Base-by-base conservation (phyloP, 495 filamentous ascomycete genomes). In the Xylaria acuta region DNA sequence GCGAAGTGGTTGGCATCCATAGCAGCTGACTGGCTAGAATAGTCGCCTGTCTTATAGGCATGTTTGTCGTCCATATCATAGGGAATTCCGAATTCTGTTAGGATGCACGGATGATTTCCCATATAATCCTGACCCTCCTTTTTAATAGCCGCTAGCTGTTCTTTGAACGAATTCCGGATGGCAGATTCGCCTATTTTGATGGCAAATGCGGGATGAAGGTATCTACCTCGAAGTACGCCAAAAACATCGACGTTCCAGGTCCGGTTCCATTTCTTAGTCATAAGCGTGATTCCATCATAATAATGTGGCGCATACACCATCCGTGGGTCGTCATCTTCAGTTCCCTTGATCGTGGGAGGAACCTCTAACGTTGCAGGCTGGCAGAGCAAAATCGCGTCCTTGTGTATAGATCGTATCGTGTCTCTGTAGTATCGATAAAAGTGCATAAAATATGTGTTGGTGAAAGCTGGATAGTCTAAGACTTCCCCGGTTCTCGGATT, bases 231-330 rank as follows among this genome's bases (percentile, higher is more conserved):
- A 54, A 99, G 87, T 16, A 98, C 86, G 2, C 96, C 96, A 69
- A 98, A 90, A 27, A 99, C 94, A 82, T 99, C 96, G 20, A 99
- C 91, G 76, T 99, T 99, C 91, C 96, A 99, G 27, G 91, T 87
- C 1, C 94, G 91, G 78, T 98, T 99, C 96, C 97, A 99, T 80
- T 97, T 97, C 83, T 99, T 99, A 27, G 93, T 98, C 88, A 99
- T 92, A 45, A 99, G 87, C 0, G 96, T 99, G 30, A 99, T 90
- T 16, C 97, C 96, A 78, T 99, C 96, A 79, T 99, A 99, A 78
- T 91, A 99, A 82, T 99, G 96, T 14, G 94, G 94, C 3, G 96
- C 90, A 79, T 97, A 98, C 14, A 94, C 92, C 88, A 98, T 91
- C 60, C 92, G 92, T 9, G 91, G 90, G 76, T 98, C 94, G 75